Base-by-base conservation (phyloP, 2,329 filamentous ascomycete species). In the Pseudovirgaria hyperparasitica region DNA sequence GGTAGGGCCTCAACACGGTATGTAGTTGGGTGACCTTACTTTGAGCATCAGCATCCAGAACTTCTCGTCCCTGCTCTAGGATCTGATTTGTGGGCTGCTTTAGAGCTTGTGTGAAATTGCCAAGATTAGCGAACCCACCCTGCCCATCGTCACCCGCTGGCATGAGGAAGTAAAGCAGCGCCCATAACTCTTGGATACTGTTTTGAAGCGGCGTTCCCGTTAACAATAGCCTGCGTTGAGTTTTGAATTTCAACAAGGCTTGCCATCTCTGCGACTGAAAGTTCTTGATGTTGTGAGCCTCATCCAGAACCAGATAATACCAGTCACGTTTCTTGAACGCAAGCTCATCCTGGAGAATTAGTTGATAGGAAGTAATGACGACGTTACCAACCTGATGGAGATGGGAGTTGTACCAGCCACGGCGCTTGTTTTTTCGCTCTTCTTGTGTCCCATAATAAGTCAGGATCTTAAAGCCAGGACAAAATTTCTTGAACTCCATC, bases 401-500 rank as follows among this genome's bases (percentile, higher is more conserved):
- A 42, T 92, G 82, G 36, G 93, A 80, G 30, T 90, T 82, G 42
- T 78, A 84, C 90, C 90, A 98, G 2, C 90, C 87, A 45, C 79
- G 74, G 16, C 92, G 78, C 54, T 96, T 96, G 39, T 77, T 68
- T 50, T 82, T 86, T 23, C 90, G 77, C 55, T 98, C 90, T 39
- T 94, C 85, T 42, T 86, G 80, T 22, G 78, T 82, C 22, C 92
- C 90, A 49, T 96, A 98, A 58, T 98, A 98, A 0, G 86, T 90
- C 32, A 98, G 65, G 30, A 98, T 92, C 50, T 94, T 96, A 65
- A 98, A 98, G 1, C 90, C 87, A 3, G 92, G 90, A 31, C 86
- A 82, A 73, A 87, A 98, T 52, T 98, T 98, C 49, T 96, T 96
- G 67, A 98, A 98, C 55, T 98, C 90, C 80, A 96, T 96, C 53